Conservation (phyloP, 805 yeast genomes). For the Saturnispora sanitii region DNA sequence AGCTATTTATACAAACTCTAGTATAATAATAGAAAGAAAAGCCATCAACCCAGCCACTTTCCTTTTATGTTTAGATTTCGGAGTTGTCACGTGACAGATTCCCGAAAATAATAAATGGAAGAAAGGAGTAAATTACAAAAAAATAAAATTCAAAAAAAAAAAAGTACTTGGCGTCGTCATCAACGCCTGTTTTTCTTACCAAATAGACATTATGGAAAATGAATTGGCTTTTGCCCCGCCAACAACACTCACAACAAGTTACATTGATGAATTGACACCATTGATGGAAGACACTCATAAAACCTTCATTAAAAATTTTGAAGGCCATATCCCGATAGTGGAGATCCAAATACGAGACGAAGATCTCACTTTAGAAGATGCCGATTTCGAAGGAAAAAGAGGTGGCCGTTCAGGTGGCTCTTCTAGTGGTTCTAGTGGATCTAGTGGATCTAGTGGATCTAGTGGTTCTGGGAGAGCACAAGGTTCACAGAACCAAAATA, state of each 20-base stretch:
- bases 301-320: not conserved
- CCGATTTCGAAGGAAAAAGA: not conserved
- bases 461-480: conserved; percentile 1
- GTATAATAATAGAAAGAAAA: no score
- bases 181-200: not conserved
- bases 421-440: conserved; percentile 1
- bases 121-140: no score
- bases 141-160: no score
- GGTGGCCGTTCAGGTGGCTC: conserved; percentile 5
- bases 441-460: not conserved
- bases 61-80: no score
- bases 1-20: no score
- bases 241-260: not conserved
- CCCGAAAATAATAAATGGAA: no score
- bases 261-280: not conserved
- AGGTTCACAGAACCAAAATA: conserved; percentile 3
- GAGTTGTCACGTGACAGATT: no score
- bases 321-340: not conserved
- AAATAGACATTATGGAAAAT: not conserved
- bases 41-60: no score
- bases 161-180: not conserved
- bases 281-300: not conserved
- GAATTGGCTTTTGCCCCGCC: not conserved
- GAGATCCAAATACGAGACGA: not conserved
- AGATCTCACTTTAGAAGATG: not conserved